These are phyloP conservation scores for Phytophthora litchii DNA, from an alignment of 352 stramenopile species.

Conservation along the genomic window DNA sequence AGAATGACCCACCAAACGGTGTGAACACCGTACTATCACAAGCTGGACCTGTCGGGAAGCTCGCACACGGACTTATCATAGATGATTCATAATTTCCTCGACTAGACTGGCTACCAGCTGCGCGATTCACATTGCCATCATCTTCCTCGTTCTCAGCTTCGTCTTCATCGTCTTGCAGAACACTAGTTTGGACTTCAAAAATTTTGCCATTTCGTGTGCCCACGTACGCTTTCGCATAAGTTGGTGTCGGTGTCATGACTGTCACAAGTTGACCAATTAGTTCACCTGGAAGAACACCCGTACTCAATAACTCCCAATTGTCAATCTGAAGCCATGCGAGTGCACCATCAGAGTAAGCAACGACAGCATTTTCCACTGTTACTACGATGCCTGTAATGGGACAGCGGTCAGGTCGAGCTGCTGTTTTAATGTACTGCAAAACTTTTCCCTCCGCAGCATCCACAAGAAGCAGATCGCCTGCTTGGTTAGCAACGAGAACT, in stretches of 20 bases:
- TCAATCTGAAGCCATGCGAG: slow-evolving; percentile 56
- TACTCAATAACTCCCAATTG: slow-evolving; percentile 52
- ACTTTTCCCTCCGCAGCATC: slow-evolving; percentile 39
- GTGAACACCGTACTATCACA: slow-evolving; percentile 58
- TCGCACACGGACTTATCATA: slow-evolving; percentile 51
- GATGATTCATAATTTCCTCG: slow-evolving; percentile 21
- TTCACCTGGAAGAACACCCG: slow-evolving; percentile 32
- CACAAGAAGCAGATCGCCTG: slow-evolving; percentile 61
- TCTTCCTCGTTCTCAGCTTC: slow-evolving; percentile 66
- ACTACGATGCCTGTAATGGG: slow-evolving; percentile 55
- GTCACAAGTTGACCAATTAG: slow-evolving; percentile 26
- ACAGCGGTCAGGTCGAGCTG: slow-evolving; percentile 41
- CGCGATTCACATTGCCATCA: slow-evolving; percentile 22
- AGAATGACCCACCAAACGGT: slow-evolving; percentile 54
- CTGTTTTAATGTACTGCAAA: slow-evolving; percentile 39
- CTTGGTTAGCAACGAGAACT: slow-evolving; percentile 56
- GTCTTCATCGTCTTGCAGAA: slow-evolving; percentile 62
- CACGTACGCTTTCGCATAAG: slow-evolving; percentile 64
- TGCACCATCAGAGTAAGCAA: slow-evolving; percentile 54
- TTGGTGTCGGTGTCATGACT: slow-evolving; percentile 54
- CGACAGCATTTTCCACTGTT: slow-evolving; percentile 55
- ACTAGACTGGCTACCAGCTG: slow-evolving; percentile 1
- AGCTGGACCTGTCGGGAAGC: slow-evolving; percentile 54
- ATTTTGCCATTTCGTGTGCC: slow-evolving; percentile 59
- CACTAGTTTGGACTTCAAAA: slow-evolving; percentile 66